Evolutionary conservation across 2,329 filamentous ascomycete genomes (phyloP).

Genomic region (Clarireedia hainanense): DNA sequence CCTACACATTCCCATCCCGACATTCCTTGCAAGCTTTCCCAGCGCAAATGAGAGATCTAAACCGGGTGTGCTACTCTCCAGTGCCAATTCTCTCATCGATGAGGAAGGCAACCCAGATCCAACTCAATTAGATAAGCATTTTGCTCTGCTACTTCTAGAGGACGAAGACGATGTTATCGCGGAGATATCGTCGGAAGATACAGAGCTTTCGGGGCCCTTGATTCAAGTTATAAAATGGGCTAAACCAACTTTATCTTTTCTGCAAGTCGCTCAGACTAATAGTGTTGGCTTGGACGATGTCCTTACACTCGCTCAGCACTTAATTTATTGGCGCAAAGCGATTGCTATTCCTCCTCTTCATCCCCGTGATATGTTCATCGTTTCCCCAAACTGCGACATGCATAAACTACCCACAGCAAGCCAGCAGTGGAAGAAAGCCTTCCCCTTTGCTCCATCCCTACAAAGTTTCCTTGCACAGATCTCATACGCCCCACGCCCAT

Average conservation of each 20-base stretch:
- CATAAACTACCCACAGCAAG: conserved; percentile 61
- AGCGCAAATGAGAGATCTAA: conserved; percentile 60
- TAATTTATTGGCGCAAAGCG: conserved; percentile 92
- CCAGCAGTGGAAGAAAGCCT: conserved; percentile 65
- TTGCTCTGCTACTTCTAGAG: conserved; percentile 75
- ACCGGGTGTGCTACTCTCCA: conserved; percentile 78
- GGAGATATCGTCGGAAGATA: conserved; percentile 68
- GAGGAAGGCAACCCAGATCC: conserved; percentile 62
- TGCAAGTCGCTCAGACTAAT: conserved; percentile 63
- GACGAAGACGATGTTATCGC: conserved; percentile 68
- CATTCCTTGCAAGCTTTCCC: conserved; percentile 64
- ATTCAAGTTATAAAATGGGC: conserved; percentile 74
- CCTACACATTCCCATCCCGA: conserved; percentile 56
- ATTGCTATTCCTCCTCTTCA: conserved; percentile 88
- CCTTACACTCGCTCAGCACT: conserved; percentile 80
- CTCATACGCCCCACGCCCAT: conserved; percentile 72
- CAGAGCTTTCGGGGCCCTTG: conserved; percentile 68
- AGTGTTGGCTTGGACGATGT: conserved; percentile 73
- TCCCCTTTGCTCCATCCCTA: conserved; percentile 75
- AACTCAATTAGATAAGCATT: conserved; percentile 72
- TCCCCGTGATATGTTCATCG: conserved; percentile 80
- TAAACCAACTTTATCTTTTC: conserved; percentile 59
- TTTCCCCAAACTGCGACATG: conserved; percentile 83
- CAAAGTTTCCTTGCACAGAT: conserved; percentile 82
- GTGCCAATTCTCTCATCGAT: conserved; percentile 65